Conservation (phyloP, 768 basidiomycete genomes). For the Hericium coralloides region DNA sequence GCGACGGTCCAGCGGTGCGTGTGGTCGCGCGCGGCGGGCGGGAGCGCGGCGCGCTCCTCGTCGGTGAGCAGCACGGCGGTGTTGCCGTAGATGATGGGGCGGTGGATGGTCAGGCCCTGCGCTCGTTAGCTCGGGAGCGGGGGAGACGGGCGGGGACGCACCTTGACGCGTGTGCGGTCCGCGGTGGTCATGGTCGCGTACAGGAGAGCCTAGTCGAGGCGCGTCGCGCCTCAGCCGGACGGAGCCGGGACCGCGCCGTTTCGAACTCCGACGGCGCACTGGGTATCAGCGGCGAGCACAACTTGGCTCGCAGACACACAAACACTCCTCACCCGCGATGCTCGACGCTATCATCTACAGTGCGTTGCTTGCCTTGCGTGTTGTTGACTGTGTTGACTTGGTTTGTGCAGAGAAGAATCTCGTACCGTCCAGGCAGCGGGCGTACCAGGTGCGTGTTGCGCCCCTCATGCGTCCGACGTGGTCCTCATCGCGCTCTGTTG, state of each 20-base stretch:
- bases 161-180: constrained; percentile 70
- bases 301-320: too few relatives aligned
- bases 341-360: constrained; percentile 59
- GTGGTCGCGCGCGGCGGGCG: constrained; percentile 49
- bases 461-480: background rate
- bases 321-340: constrained; percentile 24
- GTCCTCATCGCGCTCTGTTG: background rate
- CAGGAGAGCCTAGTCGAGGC: constrained; percentile 18
- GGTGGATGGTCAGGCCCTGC: constrained; percentile 79
- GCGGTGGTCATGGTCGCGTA: constrained; percentile 41
- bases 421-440: constrained; percentile 56
- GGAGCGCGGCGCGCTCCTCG: constrained; percentile 53
- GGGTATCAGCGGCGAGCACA: background rate
- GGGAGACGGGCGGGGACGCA: constrained; percentile 30
- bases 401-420: constrained; percentile 47
- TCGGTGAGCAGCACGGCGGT: constrained; percentile 70
- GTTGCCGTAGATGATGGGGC: constrained; percentile 95
- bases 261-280: constrained; percentile 17
- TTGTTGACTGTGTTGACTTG: background rate
- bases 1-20: constrained; percentile 98
- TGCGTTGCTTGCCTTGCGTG: constrained; percentile 24
- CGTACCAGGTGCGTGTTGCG: constrained; percentile 45
- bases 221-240: constrained; percentile 32
- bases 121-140: constrained; percentile 1
- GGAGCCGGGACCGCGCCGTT: constrained; percentile 7